Percentiles rank a stretch among this genome's conserved stretches.
Evolutionary conservation across 495 filamentous ascomycete species (phyloP).

Genomic region (Annulohypoxylon moriforme): DNA sequence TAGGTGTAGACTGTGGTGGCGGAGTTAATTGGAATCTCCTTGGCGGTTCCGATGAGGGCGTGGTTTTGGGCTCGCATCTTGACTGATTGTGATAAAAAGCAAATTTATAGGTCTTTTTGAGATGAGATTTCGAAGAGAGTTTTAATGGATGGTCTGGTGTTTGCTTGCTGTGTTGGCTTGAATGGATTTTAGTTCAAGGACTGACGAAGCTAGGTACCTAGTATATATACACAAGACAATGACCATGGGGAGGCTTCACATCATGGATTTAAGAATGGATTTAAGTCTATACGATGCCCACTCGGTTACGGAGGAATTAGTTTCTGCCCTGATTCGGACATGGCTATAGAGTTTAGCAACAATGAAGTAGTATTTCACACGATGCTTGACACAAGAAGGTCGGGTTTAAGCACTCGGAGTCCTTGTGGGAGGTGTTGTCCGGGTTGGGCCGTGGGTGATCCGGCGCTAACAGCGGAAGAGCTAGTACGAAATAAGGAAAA

Average conservation of each 20-base stretch:
- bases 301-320: not conserved
- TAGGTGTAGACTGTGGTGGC: conserved; percentile 52
- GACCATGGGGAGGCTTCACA: conserved; percentile 3
- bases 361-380: not conserved
- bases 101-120: not conserved
- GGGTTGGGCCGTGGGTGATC: not conserved
- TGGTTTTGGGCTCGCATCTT: conserved; percentile 49
- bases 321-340: not conserved
- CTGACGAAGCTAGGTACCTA: not conserved
- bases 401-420: conserved; percentile 2
- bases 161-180: not conserved
- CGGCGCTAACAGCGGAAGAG: not conserved
- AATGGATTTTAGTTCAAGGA: not conserved
- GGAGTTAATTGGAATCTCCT: conserved; percentile 49
- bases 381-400: not conserved
- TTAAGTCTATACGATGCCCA: conserved; percentile 13
- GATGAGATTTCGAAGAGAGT: not conserved
- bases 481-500: not conserved
- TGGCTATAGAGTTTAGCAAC: not conserved
- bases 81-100: not conserved
- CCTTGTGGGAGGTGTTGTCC: not conserved
- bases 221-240: conserved; percentile 15
- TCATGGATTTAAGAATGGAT: conserved; percentile 29
- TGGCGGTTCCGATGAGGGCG: conserved; percentile 53
- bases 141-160: not conserved